phyloP scores from a whole-genome alignment of 2,329 filamentous ascomycete genomes.

The Xylaria polymorpha region DNA sequence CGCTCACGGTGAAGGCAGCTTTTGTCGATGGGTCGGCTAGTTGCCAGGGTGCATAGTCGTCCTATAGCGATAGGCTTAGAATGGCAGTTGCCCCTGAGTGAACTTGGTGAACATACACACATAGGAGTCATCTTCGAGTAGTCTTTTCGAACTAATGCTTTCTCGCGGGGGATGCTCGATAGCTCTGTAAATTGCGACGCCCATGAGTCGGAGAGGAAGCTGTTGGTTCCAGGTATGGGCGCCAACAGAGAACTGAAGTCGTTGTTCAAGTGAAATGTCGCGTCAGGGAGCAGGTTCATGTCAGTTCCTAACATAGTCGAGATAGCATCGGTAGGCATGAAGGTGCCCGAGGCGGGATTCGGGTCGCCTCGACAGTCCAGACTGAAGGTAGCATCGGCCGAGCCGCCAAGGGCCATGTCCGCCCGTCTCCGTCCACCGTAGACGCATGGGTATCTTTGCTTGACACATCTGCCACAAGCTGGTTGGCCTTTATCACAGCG shows the following conservation, averaged over 20 bases:
- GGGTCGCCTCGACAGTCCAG: conserved; percentile 50
- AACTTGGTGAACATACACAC: conserved; percentile 40
- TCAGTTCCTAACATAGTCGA: conserved; percentile 20
- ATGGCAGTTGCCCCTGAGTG: neutral
- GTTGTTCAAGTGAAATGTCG: conserved; percentile 34
- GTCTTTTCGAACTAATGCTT: conserved; percentile 34
- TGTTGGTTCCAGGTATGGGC: conserved; percentile 24
- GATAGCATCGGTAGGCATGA: conserved; percentile 23
- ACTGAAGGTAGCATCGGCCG: conserved; percentile 50
- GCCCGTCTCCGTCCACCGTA: conserved; percentile 47
- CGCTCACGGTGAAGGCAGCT: conserved; percentile 52
- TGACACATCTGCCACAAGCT: conserved; percentile 57
- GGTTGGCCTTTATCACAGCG: conserved; percentile 60
- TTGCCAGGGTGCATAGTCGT: conserved; percentile 42
- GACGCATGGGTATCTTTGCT: conserved; percentile 56
- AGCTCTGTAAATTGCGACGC: conserved; percentile 20
- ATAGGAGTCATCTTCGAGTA: conserved; percentile 41
- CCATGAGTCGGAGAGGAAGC: conserved; percentile 26
- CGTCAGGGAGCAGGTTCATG: conserved; percentile 19
- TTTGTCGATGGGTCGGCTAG: conserved; percentile 56
- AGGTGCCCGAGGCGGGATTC: conserved; percentile 42
- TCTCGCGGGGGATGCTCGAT: conserved; percentile 21
- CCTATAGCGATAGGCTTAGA: conserved; percentile 32
- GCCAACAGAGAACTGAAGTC: conserved; percentile 35
- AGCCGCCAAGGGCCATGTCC: conserved; percentile 24